phyloP scores from a whole-genome alignment of 2,329 filamentous ascomycete species.

The Calonectria pteridis region DNA sequence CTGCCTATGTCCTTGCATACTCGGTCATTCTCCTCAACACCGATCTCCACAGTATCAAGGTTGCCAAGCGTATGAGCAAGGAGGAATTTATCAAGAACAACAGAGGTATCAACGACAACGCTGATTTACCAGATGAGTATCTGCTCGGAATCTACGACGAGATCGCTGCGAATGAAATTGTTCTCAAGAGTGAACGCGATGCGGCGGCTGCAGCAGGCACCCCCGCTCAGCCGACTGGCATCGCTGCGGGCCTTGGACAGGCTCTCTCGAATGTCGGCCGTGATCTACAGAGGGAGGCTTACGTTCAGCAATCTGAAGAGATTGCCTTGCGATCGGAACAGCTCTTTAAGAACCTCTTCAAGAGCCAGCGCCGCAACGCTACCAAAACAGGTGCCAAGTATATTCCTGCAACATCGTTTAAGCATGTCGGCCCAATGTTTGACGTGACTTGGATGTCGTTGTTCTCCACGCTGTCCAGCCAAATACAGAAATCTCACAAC shows the following conservation, averaged over 20 bases:
- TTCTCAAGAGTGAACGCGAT: conserved; percentile 91
- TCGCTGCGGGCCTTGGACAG: conserved; percentile 87
- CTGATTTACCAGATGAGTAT: conserved; percentile 93
- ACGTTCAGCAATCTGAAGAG: conserved; percentile 94
- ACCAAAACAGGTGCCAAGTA: conserved; percentile 78
- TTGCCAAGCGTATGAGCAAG: conserved; percentile 88
- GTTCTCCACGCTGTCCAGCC: conserved; percentile 91
- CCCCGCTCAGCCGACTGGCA: conserved; percentile 71
- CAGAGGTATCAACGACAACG: conserved; percentile 95
- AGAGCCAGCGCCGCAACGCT: conserved; percentile 86
- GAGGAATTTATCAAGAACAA: conserved; percentile 99
- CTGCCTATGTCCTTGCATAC: conserved; percentile 94
- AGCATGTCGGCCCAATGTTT: conserved; percentile 98
- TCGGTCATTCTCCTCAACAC: conserved; percentile 98
- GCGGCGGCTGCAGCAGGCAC: conserved; percentile 84
- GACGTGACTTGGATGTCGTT: conserved; percentile 99
- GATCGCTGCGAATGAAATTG: conserved; percentile 91
- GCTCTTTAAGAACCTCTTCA: conserved; percentile 92
- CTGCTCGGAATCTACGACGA: conserved; percentile 91
- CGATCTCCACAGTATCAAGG: conserved; percentile 91
- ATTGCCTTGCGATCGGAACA: conserved; percentile 82
- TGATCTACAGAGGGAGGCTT: conserved; percentile 92
- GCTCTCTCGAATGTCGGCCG: conserved; percentile 92
- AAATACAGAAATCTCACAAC: conserved; percentile 94
- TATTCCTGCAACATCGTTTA: conserved; percentile 92